These are phyloP conservation scores for Xylona heveae DNA, from an alignment of 495 filamentous ascomycete genomes.

Conservation along the genomic window DNA sequence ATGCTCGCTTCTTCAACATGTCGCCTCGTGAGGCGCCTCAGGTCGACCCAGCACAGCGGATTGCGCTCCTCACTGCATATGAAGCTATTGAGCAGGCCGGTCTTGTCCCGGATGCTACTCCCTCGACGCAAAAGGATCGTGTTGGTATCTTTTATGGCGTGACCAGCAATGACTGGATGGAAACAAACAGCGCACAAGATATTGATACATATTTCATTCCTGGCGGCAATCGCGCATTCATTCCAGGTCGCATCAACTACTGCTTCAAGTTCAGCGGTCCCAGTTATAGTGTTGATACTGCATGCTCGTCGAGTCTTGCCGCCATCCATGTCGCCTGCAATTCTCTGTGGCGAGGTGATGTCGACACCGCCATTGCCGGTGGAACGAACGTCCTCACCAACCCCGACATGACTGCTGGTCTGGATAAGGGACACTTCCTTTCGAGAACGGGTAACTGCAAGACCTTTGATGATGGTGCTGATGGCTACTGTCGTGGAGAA, in stretches of 20 bases:
- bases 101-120: slow-evolving; percentile 12
- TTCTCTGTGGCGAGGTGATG: slow-evolving; percentile 15
- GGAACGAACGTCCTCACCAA: slow-evolving; percentile 18
- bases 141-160: slow-evolving; percentile 18
- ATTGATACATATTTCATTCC: slow-evolving; percentile 21
- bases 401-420: slow-evolving; percentile 14
- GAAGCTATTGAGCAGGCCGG: slow-evolving; percentile 22
- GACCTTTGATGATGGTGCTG: slow-evolving; percentile 18
- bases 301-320: slow-evolving; percentile 23
- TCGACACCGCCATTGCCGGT: slow-evolving; percentile 19
- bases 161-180: slow-evolving; percentile 18
- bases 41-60: slow-evolving; percentile 17
- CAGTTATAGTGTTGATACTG: slow-evolving; percentile 20
- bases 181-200: slow-evolving; percentile 16
- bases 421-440: slow-evolving; percentile 17
- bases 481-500: slow-evolving; percentile 21
- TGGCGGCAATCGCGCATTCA: slow-evolving; percentile 18
- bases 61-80: slow-evolving; percentile 17
- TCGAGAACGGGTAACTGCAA: slow-evolving; percentile 20
- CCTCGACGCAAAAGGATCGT: slow-evolving; percentile 14
- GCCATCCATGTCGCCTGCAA: slow-evolving; percentile 20
- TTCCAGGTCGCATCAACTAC: slow-evolving; percentile 23
- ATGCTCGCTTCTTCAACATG: slow-evolving; percentile 22
- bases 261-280: slow-evolving; percentile 22
- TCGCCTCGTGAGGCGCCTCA: slow-evolving; percentile 20